Evolutionary conservation across 2,329 filamentous ascomycete species (phyloP), one percentile per base, ranked within the genome.

Genomic region (Cytospora leucostoma): DNA sequence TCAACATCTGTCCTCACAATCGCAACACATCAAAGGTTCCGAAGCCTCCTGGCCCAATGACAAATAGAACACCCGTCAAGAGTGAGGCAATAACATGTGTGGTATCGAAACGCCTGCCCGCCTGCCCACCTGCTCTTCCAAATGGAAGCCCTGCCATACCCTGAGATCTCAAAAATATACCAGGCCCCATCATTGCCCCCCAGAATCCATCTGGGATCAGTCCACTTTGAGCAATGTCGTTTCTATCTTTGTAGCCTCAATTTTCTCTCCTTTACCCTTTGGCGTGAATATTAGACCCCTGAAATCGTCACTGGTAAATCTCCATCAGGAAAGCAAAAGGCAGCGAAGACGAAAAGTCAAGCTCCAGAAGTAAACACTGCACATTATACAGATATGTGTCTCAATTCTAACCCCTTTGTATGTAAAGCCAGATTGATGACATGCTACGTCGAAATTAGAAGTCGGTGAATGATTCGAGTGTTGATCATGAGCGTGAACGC

Each of bases 301-400:
- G 35, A 64, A 53, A 57, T 64, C 47, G 32, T 50, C 57, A 60
- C 52, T 7, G 37, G n/a, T 7, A 33, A 35, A 47, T 52, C 32
- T 51, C 51, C 53, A 54, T 21, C 44, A 62, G 54, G 44, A 56
- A 65, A 62, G 63, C n/a, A 40, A 65, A 56, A 50, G 56, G 56
- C 54, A 63, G 54, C 49, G 60, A 40, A 40, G 58, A 59, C 13
- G 19, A 56, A 49, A 21, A 34, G 32, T 32, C 38, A 37, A 54
- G 59, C 32, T 47, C 53, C 47, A 64, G 19, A 56, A 61, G 53
- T 64, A 61, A 57, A 62, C 54, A 57, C 61, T 49, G 53, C 61
- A 56, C 61, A 65, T 59, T 67, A 65, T 67, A 68, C 67, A 64
- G 66, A 67, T 57, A 72, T 71, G 71, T 73, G 73, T 74, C 71